Conservation (phyloP, 2,329 filamentous ascomycete genomes). For the Paracoccidioides brasiliensis region DNA sequence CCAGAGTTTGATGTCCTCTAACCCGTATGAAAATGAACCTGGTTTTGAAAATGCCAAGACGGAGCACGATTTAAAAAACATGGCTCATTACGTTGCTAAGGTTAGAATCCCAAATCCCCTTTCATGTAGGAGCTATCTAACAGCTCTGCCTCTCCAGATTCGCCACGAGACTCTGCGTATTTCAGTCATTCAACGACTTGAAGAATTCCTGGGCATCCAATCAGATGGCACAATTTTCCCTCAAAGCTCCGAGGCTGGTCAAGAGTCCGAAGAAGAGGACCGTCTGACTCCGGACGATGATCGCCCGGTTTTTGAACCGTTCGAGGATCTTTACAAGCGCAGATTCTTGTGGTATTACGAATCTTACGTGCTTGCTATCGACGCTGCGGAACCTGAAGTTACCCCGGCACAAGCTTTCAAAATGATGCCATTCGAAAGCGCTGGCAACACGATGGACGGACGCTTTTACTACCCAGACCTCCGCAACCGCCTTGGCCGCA, state of each 20-base stretch:
- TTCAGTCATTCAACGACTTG: conserved; percentile 72
- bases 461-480: conserved; percentile 69
- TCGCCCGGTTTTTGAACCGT: conserved; percentile 59
- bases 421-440: conserved; percentile 78
- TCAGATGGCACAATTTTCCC: conserved; percentile 34
- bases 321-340: conserved; percentile 79
- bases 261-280: conserved; percentile 29
- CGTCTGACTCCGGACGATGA: conserved; percentile 33
- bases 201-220: conserved; percentile 59
- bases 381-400: conserved; percentile 49
- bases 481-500: conserved; percentile 51
- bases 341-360: conserved; percentile 95
- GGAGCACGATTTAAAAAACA: conserved; percentile 56
- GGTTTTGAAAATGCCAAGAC: conserved; percentile 70
- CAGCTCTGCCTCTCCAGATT: conserved; percentile 44
- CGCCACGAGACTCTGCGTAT: conserved; percentile 80
- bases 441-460: conserved; percentile 70
- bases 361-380: conserved; percentile 62
- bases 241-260: conserved; percentile 18
- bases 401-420: conserved; percentile 52
- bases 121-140: background rate
- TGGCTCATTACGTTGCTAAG: conserved; percentile 67
- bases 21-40: conserved; percentile 93
- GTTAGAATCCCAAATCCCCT: conserved; percentile 36
- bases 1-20: conserved; percentile 85